These are phyloP conservation scores for Stemphylium beticola DNA, from an alignment of 2,329 filamentous ascomycete species.

Conservation along the genomic window DNA sequence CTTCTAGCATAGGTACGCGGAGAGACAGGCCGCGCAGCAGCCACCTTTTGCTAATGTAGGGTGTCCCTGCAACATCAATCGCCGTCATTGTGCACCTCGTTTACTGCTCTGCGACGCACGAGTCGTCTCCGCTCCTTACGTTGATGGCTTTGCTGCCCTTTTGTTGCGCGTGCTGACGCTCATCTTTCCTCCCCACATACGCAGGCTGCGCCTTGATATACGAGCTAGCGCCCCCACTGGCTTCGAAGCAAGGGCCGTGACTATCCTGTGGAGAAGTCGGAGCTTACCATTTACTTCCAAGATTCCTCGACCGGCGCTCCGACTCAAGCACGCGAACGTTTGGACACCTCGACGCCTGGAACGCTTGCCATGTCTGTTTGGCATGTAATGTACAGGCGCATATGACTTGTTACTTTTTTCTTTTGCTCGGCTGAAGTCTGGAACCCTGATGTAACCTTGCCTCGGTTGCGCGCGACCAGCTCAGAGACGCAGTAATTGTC, in stretches of 20 bases:
- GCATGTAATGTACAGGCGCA: neutral
- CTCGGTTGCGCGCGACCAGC: constrained; percentile 10
- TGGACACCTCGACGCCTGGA: constrained; percentile 3
- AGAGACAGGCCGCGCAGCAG: constrained; percentile 9
- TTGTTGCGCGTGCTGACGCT: constrained; percentile 15
- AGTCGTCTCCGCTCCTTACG: neutral
- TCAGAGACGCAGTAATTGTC: constrained; percentile 23
- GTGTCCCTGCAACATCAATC: constrained; percentile 11
- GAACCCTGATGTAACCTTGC: constrained; percentile 31
- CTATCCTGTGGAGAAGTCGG: constrained; percentile 25
- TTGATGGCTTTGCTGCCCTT: neutral
- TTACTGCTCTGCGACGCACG: constrained; percentile 2
- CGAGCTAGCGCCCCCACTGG: constrained; percentile 26
- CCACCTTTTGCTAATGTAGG: constrained; percentile 1
- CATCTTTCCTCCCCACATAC: constrained; percentile 22
- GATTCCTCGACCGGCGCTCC: constrained; percentile 14
- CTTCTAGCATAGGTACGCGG: constrained; percentile 2
- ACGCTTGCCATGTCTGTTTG: constrained; percentile 10
- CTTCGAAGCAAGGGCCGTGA: constrained; percentile 7
- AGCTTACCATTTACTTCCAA: constrained; percentile 12
- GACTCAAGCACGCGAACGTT: constrained; percentile 15
- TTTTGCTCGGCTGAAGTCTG: neutral
- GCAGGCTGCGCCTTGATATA: constrained; percentile 11
- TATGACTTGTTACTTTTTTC: constrained; percentile 2
- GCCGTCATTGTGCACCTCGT: constrained; percentile 20